Base-by-base conservation (phyloP, 2,329 filamentous ascomycete genomes). In the Metarhizium anisopliae region DNA sequence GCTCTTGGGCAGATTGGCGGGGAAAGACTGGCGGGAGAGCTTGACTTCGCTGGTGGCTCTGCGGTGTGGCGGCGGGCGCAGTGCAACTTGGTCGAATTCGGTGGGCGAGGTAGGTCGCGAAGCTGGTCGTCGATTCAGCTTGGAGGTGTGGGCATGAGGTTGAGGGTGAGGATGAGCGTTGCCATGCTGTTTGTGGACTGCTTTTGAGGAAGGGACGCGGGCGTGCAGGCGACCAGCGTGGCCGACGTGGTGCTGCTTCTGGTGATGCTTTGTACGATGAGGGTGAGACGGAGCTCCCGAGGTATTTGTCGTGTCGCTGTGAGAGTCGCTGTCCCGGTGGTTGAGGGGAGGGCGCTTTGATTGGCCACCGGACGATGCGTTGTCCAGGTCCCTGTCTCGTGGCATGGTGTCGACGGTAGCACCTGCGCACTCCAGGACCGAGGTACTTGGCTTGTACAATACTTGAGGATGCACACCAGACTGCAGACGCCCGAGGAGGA, bases 151-250 rank as follows among this genome's bases (percentile, higher is more conserved):
- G n/a, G 62, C 55, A 47, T 52, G 51, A 56, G 57, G 47, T 32
- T 58, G 54, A 25, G 29, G 47, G 36, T 58, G 54, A 25, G 29
- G 45, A 35, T 56, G 53, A 25, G 54, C 51, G 25, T 56, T 54
- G 25, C 53, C 32, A 55, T 63, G 66, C 53, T 79, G 78, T 62
- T 78, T 76, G 57, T 67, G 64, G 51, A 81, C 67, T 32, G 67
- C 74, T 64, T 82, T 82, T 51, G 76, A 74, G 14, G 78, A 80
- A 20, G 78, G 74, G 14, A 77, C 76, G 60, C 80, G 77, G 57
- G 73, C 74, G 67, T 81, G 78, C 55, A 80, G 63, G 51, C 79
- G 76, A 49, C 72, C 72, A 57, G 67, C 66, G 62, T 70, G 70
- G 53, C 72, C 72, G 58, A 68, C 67, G 62, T 70, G 70, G 54